Base-by-base conservation (phyloP, 768 basidiomycete genomes). In the Boletus speciosus region DNA sequence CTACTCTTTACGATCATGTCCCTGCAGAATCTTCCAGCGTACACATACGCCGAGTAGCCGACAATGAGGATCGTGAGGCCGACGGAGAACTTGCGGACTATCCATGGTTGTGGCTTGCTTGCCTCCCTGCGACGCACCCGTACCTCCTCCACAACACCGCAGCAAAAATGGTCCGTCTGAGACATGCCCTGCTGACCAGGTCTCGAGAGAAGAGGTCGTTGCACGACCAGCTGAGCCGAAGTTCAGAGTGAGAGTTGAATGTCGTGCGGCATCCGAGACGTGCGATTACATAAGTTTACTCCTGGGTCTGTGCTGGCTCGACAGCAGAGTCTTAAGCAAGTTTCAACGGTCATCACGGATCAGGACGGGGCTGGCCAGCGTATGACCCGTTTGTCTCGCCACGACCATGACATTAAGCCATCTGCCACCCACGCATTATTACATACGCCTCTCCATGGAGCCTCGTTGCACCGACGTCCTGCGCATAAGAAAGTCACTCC, bases 21-120 rank as follows among this genome's bases (percentile, higher is more conserved):
- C 36, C 83, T 74, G 64, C 85, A 88, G 7, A 93, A 76, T 50
- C 84, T 71, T 0, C 78, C 88, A 25, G 90, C 78, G 65, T 92
- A 92, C 3, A 93, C 92, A 66, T 95, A 96, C 25, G 70, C 75
- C 5, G 84, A 65, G 69, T 92, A 93, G 2, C 71, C 83, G 55
- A 84, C 78, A 53, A 93, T 74, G 0, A 74, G 85, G 21, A 80
- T 15, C 0, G 83, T 79, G 3, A 93, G 47, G 5, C 71, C 76
- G 27, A 93, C 75, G 62, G 84, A 75, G 35, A 89, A 61, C 74
- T 93, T 93, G 68, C 78, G 81, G 25, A 81, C 76, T 47, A 88
- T 71, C 89, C 89, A 92, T 51, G 89, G 85, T 55, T 88, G 88
- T 0, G 82, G 80, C 55, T 73, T 79, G 31, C 55, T 56, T 7